These are phyloP conservation scores for Leucocoprinus sp. DNA, from an alignment of 768 basidiomycete genomes.

Conservation along the genomic window DNA sequence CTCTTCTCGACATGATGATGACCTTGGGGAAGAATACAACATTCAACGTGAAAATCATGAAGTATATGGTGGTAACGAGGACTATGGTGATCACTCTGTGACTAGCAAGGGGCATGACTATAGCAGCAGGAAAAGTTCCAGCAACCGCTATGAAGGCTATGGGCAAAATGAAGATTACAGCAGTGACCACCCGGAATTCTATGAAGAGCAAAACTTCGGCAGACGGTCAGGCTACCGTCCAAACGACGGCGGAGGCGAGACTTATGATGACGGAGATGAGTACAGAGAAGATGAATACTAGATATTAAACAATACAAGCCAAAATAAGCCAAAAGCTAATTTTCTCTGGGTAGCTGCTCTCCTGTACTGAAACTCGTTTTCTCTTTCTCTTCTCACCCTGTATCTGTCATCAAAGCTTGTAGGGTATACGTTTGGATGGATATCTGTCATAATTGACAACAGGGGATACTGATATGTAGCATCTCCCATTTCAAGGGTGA, in stretches of 20 bases:
- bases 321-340: too few species aligned
- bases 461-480: too few species aligned
- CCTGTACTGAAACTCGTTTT: too few species aligned
- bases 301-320: slow-evolving; percentile 1
- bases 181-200: slow-evolving; percentile 2
- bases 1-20: background rate
- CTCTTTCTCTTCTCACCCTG: too few species aligned
- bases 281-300: slow-evolving; percentile 15
- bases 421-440: too few species aligned
- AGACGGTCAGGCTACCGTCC: slow-evolving; percentile 19
- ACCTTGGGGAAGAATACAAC: background rate
- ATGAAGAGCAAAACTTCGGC: background rate
- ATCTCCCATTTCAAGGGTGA: too few species aligned
- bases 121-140: slow-evolving; percentile 3
- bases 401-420: too few species aligned
- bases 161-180: slow-evolving; percentile 5
- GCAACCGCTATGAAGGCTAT: slow-evolving; percentile 1
- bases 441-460: too few species aligned
- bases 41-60: slow-evolving; percentile 2
- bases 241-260: slow-evolving; percentile 30
- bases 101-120: too few species aligned
- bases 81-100: slow-evolving; percentile 10
- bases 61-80: slow-evolving; percentile 3
- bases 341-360: too few species aligned
- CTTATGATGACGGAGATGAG: slow-evolving; percentile 29